phyloP scores from a whole-genome alignment of 225 moss, liverwort and hornwort species.

The Antitrichia curtipendula region DNA sequence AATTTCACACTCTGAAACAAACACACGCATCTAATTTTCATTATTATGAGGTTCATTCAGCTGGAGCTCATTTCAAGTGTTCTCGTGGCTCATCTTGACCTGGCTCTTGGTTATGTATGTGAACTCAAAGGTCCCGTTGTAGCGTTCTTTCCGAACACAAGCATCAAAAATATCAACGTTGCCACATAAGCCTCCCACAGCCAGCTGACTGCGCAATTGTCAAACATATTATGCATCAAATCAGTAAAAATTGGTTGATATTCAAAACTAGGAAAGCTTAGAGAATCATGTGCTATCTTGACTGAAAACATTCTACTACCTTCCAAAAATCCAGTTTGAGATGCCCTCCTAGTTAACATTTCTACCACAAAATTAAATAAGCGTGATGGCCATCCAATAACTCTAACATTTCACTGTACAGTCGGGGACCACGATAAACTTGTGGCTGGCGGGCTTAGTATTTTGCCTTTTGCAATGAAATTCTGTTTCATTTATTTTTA shows the following conservation, averaged over 20 bases:
- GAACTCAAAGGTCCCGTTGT: slow-evolving; percentile 76
- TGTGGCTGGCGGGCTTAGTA: too few relatives aligned
- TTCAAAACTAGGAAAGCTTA: background rate
- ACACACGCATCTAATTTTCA: background rate
- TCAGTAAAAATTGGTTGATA: background rate
- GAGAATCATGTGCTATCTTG: too few relatives aligned
- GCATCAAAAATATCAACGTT: slow-evolving; percentile 82
- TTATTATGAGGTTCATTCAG: background rate
- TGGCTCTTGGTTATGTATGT: slow-evolving; percentile 86
- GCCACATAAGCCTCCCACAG: slow-evolving; percentile 74
- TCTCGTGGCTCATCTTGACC: slow-evolving; percentile 8
- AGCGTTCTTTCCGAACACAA: slow-evolving; percentile 55
- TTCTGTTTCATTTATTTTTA: too few relatives aligned
- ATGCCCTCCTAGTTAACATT: background rate
- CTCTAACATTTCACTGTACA: background rate
- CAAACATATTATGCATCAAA: background rate
- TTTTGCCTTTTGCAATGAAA: too few relatives aligned
- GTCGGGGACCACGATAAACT: background rate
- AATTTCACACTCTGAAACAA: background rate
- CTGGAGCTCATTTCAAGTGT: background rate
- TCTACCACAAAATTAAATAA: background rate
- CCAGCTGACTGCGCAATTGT: slow-evolving; percentile 48
- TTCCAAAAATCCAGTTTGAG: background rate
- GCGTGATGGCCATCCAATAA: too few relatives aligned
- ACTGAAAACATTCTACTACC: background rate